phyloP scores from a whole-genome alignment of 176 grass and related monocot species.

The Saccharum officinarum region DNA sequence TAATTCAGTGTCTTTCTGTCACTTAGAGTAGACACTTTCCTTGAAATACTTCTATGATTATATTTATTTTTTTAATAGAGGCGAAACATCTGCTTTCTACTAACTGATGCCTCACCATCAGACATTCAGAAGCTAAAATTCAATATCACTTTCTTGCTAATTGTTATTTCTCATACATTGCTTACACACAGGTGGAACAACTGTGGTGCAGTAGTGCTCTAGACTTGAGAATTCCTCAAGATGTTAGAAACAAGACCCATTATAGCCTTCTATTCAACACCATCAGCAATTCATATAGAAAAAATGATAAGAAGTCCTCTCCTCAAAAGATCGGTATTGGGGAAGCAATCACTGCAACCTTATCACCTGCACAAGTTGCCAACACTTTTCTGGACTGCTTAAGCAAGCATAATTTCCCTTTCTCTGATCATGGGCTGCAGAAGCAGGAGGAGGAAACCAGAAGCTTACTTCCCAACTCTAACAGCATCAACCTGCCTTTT shows the following conservation, averaged over 20 bases:
- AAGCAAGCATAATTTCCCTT: slow-evolving; percentile 36
- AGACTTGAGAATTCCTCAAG: slow-evolving; percentile 33
- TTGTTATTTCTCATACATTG: slow-evolving; percentile 20
- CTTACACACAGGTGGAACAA: slow-evolving; percentile 48
- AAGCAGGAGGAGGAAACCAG: background rate
- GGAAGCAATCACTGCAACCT: slow-evolving; percentile 16
- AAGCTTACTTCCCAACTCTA: slow-evolving; percentile 21
- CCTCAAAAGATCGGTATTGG: background rate
- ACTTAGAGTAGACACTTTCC: background rate
- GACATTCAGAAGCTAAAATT: background rate
- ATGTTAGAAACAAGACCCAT: slow-evolving; percentile 29
- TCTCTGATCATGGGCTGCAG: slow-evolving; percentile 6
- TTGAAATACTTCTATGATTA: background rate
- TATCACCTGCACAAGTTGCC: slow-evolving; percentile 29
- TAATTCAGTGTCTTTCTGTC: background rate
- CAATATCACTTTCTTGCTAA: background rate
- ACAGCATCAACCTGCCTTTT: slow-evolving; percentile 13
- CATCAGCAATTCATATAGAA: background rate
- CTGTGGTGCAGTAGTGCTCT: slow-evolving; percentile 44
- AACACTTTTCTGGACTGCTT: slow-evolving; percentile 42
- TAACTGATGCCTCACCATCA: background rate
- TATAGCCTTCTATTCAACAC: slow-evolving; percentile 19
- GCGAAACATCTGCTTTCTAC: background rate
- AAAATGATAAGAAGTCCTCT: background rate
- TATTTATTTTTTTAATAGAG: background rate